phyloP scores from a whole-genome alignment of 73 alveolate species.

The Stentor roeselii region DNA sequence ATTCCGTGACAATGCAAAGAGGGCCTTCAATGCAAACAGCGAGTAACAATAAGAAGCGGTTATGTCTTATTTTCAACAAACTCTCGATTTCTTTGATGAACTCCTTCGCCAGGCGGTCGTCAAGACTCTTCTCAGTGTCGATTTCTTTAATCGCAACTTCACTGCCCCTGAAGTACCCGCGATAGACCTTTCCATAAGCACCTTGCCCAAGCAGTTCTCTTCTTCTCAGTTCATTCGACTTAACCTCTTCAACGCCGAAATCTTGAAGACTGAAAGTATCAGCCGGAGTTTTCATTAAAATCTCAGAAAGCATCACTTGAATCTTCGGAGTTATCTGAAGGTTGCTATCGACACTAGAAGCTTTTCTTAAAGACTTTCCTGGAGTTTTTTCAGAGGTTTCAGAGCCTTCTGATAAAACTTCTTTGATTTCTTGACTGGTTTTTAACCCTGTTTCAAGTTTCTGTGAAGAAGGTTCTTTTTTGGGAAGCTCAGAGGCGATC shows the following conservation, averaged over 20 bases:
- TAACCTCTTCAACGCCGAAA: constrained; percentile 12
- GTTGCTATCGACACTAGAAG: background rate
- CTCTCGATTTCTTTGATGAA: constrained; percentile 24
- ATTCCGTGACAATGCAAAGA: constrained; percentile 28
- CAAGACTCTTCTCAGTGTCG: constrained; percentile 3
- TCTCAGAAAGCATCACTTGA: constrained; percentile 7
- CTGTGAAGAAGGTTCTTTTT: background rate
- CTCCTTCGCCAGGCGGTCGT: background rate
- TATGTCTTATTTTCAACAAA: constrained; percentile 21
- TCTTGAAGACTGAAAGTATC: constrained; percentile 4
- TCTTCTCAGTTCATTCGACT: background rate
- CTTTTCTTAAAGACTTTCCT: background rate
- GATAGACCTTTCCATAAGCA: constrained; percentile 22
- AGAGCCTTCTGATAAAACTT: background rate
- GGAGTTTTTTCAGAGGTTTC: constrained; percentile 9
- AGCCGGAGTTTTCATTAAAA: background rate
- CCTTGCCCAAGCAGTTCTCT: constrained; percentile 19
- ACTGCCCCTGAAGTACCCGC: constrained; percentile 23
- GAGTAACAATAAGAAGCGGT: background rate
- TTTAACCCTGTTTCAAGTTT: background rate
- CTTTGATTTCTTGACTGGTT: constrained; percentile 3
- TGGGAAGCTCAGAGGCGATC: background rate
- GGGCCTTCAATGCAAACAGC: constrained; percentile 30
- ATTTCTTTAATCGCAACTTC: constrained; percentile 28
- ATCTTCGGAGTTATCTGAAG: background rate